Base-by-base conservation (phyloP, 1,284 basidiomycete genomes). In the Filobasidium uniguttulatum region DNA sequence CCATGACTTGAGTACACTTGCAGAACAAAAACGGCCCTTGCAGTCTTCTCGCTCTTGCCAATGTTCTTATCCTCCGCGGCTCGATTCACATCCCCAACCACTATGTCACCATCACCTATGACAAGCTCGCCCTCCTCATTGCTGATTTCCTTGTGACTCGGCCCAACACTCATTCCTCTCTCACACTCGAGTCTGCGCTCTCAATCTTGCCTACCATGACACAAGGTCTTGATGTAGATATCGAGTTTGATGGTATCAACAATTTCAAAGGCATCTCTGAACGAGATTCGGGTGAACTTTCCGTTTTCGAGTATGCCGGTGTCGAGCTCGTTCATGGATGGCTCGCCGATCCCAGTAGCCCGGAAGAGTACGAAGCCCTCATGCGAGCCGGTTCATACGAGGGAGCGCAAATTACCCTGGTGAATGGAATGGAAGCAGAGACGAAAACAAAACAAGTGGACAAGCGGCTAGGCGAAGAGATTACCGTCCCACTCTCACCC, bases 311-410 rank as follows among this genome's bases (percentile, higher is more conserved):
- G n/a, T 78, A 85, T 45, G 83, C 81, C 1, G 79, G 79, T 6
- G 84, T 93, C 41, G 72, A 77, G 12, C 78, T 93, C 43, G 79
- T 89, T 0, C 88, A 93, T 57, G 89, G 89, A 1, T 93, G 89
- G 89, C 74, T 93, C n/a, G 82, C 82, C 7, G 85, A 93, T 59
- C 80, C 82, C 0, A 73, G 75, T 0, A 79, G 78, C 44, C 64
- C 71, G 0, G 82, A 85, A 59, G 77, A 76, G 14, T 45, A 40
- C 29, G 48, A 48, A 43, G 34, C 47, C 12, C 23, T 55, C 30
- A 34, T 34, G 26, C 34, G 54, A 26, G 49, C 25, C 3, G 50
- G 30, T 12, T 55, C 56, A 15, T 57, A 55, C 48, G 56, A 57
- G 37, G 47, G 43, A 1, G 46, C 49, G 15, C 56, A 57, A 52